Percentiles rank a stretch among this genome's conserved stretches.
phyloP scores from a whole-genome alignment of 768 basidiomycete genomes.

The Flagelloscypha sp. region DNA sequence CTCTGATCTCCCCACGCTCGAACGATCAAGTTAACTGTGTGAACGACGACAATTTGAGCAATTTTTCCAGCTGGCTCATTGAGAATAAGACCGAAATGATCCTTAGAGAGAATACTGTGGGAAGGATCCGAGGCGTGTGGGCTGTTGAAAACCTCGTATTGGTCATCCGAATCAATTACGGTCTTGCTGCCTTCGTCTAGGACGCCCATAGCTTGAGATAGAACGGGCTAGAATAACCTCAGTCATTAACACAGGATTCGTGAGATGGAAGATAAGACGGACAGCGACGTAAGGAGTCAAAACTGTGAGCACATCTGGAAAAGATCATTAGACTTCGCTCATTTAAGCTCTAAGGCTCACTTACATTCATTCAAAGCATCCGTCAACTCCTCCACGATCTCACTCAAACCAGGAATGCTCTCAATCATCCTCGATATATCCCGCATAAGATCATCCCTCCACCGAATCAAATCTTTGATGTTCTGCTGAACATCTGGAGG shows the following conservation, averaged over 20 bases:
- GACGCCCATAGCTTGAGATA: constrained; percentile 47
- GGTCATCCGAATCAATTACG: constrained; percentile 62
- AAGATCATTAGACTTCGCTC: constrained; percentile 7
- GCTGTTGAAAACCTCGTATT: constrained; percentile 65
- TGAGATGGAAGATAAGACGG: constrained; percentile 11
- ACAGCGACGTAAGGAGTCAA: constrained; percentile 60
- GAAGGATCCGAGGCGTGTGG: constrained; percentile 63
- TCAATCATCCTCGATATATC: constrained; percentile 49
- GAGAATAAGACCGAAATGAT: constrained; percentile 63
- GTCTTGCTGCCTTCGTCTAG: constrained; percentile 58
- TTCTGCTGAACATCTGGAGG: constrained; percentile 57
- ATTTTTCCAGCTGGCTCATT: constrained; percentile 74
- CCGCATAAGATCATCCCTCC: constrained; percentile 54
- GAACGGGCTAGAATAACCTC: constrained; percentile 40
- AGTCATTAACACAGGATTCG: background rate
- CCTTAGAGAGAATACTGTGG: constrained; percentile 63
- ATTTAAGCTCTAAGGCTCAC: constrained; percentile 9
- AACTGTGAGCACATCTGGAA: constrained; percentile 52
- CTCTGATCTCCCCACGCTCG: constrained; percentile 42
- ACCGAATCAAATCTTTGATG: constrained; percentile 48
- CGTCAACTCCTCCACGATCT: constrained; percentile 51
- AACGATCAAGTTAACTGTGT: constrained; percentile 54
- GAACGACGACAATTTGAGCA: constrained; percentile 56
- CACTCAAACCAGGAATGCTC: constrained; percentile 53
- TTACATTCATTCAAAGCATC: constrained; percentile 61